A percentile compares a stretch with the other conserved stretches of the same genome.
phyloP scores from a whole-genome alignment of 2,329 filamentous ascomycete genomes.

The Sporothrix sp. region DNA sequence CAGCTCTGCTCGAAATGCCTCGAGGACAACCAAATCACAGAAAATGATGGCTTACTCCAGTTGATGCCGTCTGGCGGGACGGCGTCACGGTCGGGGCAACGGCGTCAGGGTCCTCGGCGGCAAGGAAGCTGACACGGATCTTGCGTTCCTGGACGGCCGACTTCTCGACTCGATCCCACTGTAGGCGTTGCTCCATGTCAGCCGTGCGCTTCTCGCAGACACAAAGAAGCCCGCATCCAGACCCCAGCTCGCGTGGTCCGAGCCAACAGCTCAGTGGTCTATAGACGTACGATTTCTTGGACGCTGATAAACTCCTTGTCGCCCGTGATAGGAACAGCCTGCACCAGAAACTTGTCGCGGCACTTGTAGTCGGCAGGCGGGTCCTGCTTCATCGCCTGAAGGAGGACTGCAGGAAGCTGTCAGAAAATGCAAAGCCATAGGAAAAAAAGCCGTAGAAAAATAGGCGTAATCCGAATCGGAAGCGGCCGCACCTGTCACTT shows the following conservation, averaged over 20 bases:
- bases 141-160: slow-evolving; percentile 80
- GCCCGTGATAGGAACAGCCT: slow-evolving; percentile 50
- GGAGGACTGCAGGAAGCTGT: slow-evolving; percentile 54
- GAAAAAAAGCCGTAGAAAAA: neutral
- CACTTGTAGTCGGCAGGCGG: slow-evolving; percentile 79
- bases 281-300: slow-evolving; percentile 63
- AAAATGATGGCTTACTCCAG: slow-evolving; percentile 27
- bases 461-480: too few relatives aligned
- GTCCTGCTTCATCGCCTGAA: slow-evolving; percentile 97
- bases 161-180: slow-evolving; percentile 78
- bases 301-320: slow-evolving; percentile 80
- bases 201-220: too few relatives aligned
- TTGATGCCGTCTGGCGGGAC: slow-evolving; percentile 20
- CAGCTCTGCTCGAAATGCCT: too few relatives aligned
- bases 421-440: neutral
- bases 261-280: neutral
- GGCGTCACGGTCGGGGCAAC: slow-evolving; percentile 25
- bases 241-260: neutral
- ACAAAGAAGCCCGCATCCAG: too few relatives aligned
- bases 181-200: slow-evolving; percentile 10
- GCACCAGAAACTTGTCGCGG: slow-evolving; percentile 25
- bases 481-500: slow-evolving; percentile 65
- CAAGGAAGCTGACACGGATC: slow-evolving; percentile 81
- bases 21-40: too few relatives aligned
- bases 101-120: slow-evolving; percentile 39